These are phyloP conservation scores for Closterium sp. DNA, from an alignment of 139 green algal genomes.

Conservation along the genomic window DNA sequence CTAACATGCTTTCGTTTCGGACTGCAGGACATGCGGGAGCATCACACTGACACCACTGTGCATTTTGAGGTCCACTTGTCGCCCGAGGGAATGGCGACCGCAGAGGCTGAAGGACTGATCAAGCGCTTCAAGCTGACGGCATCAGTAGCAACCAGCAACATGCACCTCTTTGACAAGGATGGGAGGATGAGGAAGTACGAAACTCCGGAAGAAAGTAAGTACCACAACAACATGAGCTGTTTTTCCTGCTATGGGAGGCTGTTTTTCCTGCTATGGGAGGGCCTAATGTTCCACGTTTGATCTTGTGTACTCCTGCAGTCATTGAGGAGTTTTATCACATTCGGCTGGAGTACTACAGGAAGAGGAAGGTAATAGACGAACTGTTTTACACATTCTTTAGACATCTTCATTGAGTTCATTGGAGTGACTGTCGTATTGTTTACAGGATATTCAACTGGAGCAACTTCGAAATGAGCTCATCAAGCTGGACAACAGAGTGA, in stretches of 20 bases:
- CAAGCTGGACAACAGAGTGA: conserved; percentile 77
- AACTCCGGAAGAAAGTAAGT: conserved; percentile 71
- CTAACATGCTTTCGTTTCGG: background rate
- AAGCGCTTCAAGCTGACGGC: conserved; percentile 89
- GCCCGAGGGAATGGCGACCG: conserved; percentile 66
- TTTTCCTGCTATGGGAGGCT: no score
- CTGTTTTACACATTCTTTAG: no score
- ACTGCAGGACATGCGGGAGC: conserved; percentile 80
- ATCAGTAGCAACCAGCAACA: conserved; percentile 88
- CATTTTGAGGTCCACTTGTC: conserved; percentile 82
- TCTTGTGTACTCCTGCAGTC: conserved; percentile 32
- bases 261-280: no score
- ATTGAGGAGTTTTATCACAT: conserved; percentile 88
- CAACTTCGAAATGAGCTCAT: conserved; percentile 65
- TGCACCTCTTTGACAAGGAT: conserved; percentile 92
- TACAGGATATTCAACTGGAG: conserved; percentile 30
- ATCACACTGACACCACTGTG: conserved; percentile 87
- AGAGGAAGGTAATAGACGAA: conserved; percentile 61
- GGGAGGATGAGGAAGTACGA: conserved; percentile 89
- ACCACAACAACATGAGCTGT: background rate
- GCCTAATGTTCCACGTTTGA: no score
- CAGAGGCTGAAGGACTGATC: conserved; percentile 64
- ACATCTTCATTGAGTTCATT: no score
- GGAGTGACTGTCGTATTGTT: background rate
- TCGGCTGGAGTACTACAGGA: conserved; percentile 84